Conservation (phyloP, 2,329 filamentous ascomycete genomes). For the Fusarium sororula region DNA sequence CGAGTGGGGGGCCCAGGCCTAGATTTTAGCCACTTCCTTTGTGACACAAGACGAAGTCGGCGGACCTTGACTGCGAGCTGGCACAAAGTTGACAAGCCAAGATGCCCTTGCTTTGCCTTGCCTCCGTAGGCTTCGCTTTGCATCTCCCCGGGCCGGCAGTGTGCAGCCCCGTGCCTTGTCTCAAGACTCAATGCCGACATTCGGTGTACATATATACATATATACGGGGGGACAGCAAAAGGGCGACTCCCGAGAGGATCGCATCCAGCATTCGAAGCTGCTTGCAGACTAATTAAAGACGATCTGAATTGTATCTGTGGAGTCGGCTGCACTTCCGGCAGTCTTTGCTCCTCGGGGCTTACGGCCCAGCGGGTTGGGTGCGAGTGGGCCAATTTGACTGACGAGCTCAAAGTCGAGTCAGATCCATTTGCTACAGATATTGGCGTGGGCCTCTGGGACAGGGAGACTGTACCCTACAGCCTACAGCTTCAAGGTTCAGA, state of each 20-base stretch:
- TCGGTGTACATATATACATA: constrained; percentile 8
- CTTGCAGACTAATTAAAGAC: constrained; percentile 25
- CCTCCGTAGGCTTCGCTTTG: not conserved
- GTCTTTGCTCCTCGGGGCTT: constrained; percentile 42
- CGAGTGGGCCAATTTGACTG: constrained; percentile 34
- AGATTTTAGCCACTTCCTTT: constrained; percentile 30
- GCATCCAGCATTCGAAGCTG: constrained; percentile 24
- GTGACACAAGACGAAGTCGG: constrained; percentile 13
- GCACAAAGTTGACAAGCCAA: constrained; percentile 16
- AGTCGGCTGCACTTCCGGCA: constrained; percentile 45
- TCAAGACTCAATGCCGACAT: constrained; percentile 22
- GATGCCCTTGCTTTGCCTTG: not conserved
- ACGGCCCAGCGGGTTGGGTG: constrained; percentile 43
- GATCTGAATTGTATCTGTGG: constrained; percentile 39
- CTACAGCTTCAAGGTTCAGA: constrained; percentile 19
- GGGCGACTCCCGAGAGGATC: constrained; percentile 25
- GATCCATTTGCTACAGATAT: constrained; percentile 1
- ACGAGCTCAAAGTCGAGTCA: constrained; percentile 38
- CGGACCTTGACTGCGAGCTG: constrained; percentile 23
- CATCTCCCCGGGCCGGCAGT: constrained; percentile 27
- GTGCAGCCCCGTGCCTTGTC: constrained; percentile 19
- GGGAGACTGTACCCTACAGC: constrained; percentile 8
- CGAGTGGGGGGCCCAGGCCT: constrained; percentile 23
- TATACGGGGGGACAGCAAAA: constrained; percentile 3
- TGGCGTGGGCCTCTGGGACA: not conserved